Conservation (phyloP, 1,139 yeast genomes). For the Geotrichum fermentans region DNA sequence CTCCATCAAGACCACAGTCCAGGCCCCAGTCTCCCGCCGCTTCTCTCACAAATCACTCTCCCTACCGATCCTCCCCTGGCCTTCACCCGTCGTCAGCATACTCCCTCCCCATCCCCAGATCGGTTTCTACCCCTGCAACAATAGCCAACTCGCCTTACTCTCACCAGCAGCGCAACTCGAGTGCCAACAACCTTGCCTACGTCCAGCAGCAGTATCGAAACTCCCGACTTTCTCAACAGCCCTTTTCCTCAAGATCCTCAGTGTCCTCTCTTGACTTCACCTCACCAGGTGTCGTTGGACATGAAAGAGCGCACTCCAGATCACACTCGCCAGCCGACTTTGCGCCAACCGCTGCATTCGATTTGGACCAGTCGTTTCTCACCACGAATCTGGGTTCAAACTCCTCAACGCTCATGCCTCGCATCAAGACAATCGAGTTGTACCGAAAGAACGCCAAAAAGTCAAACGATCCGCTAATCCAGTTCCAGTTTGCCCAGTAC, state of each 20-base stretch:
- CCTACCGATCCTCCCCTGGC: not conserved
- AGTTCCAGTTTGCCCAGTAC: constrained; percentile 88
- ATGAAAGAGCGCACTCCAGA: constrained; percentile 3
- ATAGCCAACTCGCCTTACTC: constrained; percentile 4
- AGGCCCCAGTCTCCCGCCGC: not conserved
- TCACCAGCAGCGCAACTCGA: constrained; percentile 6
- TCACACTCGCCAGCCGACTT: constrained; percentile 25
- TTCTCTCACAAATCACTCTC: not conserved
- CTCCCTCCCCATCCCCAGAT: constrained; percentile 7
- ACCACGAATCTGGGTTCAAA: constrained; percentile 34
- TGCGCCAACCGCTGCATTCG: constrained; percentile 32
- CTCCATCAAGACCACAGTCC: no score
- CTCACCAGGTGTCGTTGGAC: constrained; percentile 3
- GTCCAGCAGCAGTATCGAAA: not conserved
- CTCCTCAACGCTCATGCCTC: constrained; percentile 51
- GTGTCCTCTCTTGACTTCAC: constrained; percentile 13
- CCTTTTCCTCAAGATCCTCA: constrained; percentile 9
- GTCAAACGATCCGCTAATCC: constrained; percentile 76
- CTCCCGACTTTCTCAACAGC: not conserved
- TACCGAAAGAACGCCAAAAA: constrained; percentile 82
- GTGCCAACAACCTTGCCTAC: not conserved
- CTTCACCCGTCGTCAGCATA: not conserved
- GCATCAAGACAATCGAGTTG: constrained; percentile 81
- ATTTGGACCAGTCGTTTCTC: constrained; percentile 33
- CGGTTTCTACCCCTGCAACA: constrained; percentile 11